phyloP scores from a whole-genome alignment of 2,329 filamentous ascomycete species.

The Rutstroemia sp. region DNA sequence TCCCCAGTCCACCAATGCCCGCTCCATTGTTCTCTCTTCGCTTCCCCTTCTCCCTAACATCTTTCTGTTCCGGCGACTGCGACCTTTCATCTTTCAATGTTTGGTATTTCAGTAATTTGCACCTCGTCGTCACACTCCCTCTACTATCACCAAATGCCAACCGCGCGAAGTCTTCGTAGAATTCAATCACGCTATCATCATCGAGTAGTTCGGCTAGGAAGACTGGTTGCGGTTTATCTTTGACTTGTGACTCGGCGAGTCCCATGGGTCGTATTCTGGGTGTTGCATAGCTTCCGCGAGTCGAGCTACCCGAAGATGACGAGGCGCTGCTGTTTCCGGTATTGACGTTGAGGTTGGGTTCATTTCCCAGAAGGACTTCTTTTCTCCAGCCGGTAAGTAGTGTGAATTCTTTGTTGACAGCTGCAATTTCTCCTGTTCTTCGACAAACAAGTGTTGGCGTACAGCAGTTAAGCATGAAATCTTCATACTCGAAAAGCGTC shows the following conservation, averaged over 20 bases:
- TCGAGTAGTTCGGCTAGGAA: slow-evolving; percentile 91
- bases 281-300: slow-evolving; percentile 40
- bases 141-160: slow-evolving; percentile 88
- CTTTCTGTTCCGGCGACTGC: slow-evolving; percentile 16
- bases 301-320: slow-evolving; percentile 26
- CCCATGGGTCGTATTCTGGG: slow-evolving; percentile 43
- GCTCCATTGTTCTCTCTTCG: slow-evolving; percentile 6
- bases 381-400: slow-evolving; percentile 92
- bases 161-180: slow-evolving; percentile 92
- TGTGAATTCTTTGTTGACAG: slow-evolving; percentile 94
- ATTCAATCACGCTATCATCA: slow-evolving; percentile 86
- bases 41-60: slow-evolving; percentile 15
- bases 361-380: slow-evolving; percentile 79
- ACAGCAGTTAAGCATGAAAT: slow-evolving; percentile 80
- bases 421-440: slow-evolving; percentile 88
- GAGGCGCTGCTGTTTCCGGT: slow-evolving; percentile 30
- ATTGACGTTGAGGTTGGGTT: slow-evolving; percentile 83
- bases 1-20: slow-evolving; percentile 37
- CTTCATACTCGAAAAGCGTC: slow-evolving; percentile 86
- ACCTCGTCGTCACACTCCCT: slow-evolving; percentile 75
- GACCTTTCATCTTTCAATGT: slow-evolving; percentile 49
- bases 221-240: slow-evolving; percentile 61
- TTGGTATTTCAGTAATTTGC: slow-evolving; percentile 84
- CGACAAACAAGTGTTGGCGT: slow-evolving; percentile 89
- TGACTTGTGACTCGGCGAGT: slow-evolving; percentile 30